These are phyloP conservation scores for Ogataea paradorogensis DNA, from an alignment of 805 yeast species.

Conservation along the genomic window DNA sequence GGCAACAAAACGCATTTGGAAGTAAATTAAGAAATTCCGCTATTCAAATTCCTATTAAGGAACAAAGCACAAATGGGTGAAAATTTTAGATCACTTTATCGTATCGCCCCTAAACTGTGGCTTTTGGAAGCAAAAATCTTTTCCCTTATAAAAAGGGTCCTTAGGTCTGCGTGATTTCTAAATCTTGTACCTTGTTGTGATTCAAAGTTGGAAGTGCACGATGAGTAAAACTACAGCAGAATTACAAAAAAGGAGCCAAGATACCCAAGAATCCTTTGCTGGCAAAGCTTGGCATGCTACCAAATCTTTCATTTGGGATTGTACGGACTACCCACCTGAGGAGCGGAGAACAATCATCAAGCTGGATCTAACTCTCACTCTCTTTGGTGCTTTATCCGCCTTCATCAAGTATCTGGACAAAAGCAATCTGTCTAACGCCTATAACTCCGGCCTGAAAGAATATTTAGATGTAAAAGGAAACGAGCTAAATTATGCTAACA, in stretches of 20 bases:
- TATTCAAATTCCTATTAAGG: too few species aligned
- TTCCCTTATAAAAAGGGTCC: too few species aligned
- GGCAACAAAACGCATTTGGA: slow-evolving; percentile 23
- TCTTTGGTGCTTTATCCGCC: slow-evolving; percentile 31
- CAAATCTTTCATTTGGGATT: slow-evolving; percentile 16
- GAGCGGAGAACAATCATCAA: slow-evolving; percentile 33
- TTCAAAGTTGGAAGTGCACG: background rate
- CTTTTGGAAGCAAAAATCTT: background rate
- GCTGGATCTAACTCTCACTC: slow-evolving; percentile 30
- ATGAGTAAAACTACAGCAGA: background rate
- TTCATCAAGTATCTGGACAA: slow-evolving; percentile 57
- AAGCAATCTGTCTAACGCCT: slow-evolving; percentile 58
- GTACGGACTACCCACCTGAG: slow-evolving; percentile 31
- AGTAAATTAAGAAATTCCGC: background rate
- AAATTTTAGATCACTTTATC: too few species aligned
- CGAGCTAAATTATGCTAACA: slow-evolving; percentile 57
- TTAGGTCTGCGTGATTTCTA: too few species aligned
- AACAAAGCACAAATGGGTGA: too few species aligned
- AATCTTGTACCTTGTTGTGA: too few species aligned
- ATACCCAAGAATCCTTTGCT: background rate
- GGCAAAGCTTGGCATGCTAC: slow-evolving; percentile 1
- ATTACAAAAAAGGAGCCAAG: background rate
- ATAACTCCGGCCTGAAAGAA: slow-evolving; percentile 58
- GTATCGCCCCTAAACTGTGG: too few species aligned
- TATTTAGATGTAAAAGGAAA: slow-evolving; percentile 55